These are phyloP conservation scores for Calocera viscosa DNA, from an alignment of 768 basidiomycete species.

Conservation along the genomic window DNA sequence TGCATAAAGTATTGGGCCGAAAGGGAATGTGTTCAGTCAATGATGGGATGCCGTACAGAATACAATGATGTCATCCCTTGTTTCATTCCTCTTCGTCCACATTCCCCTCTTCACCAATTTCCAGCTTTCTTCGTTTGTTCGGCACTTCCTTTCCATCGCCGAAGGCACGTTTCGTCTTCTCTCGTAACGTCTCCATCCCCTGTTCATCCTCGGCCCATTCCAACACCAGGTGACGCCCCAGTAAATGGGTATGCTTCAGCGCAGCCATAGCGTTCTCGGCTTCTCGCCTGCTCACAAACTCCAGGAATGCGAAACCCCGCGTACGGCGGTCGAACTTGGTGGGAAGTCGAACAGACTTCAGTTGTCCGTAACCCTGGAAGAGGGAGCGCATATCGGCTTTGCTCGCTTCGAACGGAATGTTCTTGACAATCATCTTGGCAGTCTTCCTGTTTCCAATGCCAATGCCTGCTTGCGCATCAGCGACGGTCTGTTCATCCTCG, in stretches of 20 bases:
- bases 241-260: conserved; percentile 85
- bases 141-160: conserved; percentile 54
- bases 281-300: conserved; percentile 80
- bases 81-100: conserved; percentile 26
- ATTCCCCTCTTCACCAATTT: conserved; percentile 36
- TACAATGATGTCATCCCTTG: too few species aligned
- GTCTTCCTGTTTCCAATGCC: conserved; percentile 46
- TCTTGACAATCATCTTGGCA: conserved; percentile 96
- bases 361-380: conserved; percentile 82
- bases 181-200: conserved; percentile 61
- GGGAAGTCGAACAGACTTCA: conserved; percentile 89
- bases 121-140: conserved; percentile 61
- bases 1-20: too few species aligned
- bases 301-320: conserved; percentile 92
- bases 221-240: conserved; percentile 87
- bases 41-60: too few species aligned
- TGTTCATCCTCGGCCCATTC: conserved; percentile 71
- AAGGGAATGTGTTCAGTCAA: too few species aligned
- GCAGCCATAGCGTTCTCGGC: conserved; percentile 80
- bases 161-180: conserved; percentile 68
- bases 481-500: conserved; percentile 31
- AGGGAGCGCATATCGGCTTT: conserved; percentile 84
- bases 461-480: conserved; percentile 26
- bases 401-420: conserved; percentile 90
- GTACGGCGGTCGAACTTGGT: conserved; percentile 80